Conservation (phyloP, 495 filamentous ascomycete genomes). For the Penicilliopsis zonata region DNA sequence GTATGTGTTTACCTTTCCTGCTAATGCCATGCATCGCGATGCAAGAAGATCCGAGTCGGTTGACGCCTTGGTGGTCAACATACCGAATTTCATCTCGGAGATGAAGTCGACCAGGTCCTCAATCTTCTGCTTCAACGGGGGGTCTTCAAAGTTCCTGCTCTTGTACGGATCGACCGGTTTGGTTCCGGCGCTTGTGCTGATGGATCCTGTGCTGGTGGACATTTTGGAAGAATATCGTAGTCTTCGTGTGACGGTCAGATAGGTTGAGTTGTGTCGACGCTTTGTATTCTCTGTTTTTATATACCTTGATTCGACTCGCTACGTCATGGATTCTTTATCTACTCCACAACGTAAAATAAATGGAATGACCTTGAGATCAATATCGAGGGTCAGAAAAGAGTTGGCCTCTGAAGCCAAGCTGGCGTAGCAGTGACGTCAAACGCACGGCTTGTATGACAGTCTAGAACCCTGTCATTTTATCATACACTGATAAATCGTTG, state of each 20-base stretch:
- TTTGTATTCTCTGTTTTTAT: too few relatives aligned
- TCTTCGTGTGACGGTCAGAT: neutral
- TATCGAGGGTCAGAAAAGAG: too few relatives aligned
- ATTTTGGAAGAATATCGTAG: conserved; percentile 10
- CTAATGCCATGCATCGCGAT: conserved; percentile 82
- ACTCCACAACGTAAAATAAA: neutral
- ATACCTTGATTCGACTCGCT: too few relatives aligned
- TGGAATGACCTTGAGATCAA: neutral
- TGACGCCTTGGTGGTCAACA: conserved; percentile 59
- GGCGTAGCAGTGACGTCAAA: conserved; percentile 12
- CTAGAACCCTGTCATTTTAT: neutral
- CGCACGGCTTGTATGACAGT: neutral
- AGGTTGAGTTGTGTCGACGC: too few relatives aligned
- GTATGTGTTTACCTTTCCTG: conserved; percentile 73
- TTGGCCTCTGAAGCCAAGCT: too few relatives aligned
- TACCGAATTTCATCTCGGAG: conserved; percentile 62
- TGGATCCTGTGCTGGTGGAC: conserved; percentile 37
- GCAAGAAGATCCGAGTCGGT: conserved; percentile 58
- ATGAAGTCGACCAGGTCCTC: conserved; percentile 62
- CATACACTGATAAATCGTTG: too few relatives aligned
- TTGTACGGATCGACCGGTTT: conserved; percentile 74
- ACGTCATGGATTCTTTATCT: too few relatives aligned
- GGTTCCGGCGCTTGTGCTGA: conserved; percentile 47
- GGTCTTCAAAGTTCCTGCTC: conserved; percentile 50
- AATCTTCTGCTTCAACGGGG: conserved; percentile 63